Evolutionary conservation across 441 rosid species (phyloP).

Genomic region (Flueggea neowawraea): DNA sequence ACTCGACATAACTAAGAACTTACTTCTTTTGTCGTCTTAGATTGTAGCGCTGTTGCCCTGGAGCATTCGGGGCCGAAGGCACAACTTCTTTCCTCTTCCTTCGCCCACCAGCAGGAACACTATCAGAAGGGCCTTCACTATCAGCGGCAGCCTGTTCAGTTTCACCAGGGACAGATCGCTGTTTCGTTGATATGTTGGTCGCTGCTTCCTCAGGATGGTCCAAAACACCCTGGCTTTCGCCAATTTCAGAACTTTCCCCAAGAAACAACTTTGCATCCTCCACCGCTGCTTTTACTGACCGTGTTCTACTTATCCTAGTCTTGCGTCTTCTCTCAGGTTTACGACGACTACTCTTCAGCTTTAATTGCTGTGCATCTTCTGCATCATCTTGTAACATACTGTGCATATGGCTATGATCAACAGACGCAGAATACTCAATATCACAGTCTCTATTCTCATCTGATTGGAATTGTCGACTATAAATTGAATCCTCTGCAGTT

Average conservation of each 20-base stretch:
- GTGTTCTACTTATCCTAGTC: conserved; percentile 48
- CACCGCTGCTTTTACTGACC: conserved; percentile 47
- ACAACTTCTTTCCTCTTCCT: conserved; percentile 58
- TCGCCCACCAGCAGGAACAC: conserved; percentile 55
- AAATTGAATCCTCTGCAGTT: conserved; percentile 19
- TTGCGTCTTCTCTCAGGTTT: conserved; percentile 49
- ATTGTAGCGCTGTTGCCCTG: conserved; percentile 71
- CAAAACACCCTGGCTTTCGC: conserved; percentile 30
- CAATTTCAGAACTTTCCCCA: conserved; percentile 35
- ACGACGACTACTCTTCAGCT: conserved; percentile 30
- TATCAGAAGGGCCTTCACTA: conserved; percentile 65
- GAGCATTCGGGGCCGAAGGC: conserved; percentile 36
- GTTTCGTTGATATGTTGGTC: conserved; percentile 3
- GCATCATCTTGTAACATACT: conserved; percentile 42
- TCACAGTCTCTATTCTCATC: conserved; percentile 26
- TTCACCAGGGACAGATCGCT: conserved; percentile 43
- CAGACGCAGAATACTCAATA: conserved; percentile 39
- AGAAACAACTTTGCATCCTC: conserved; percentile 59
- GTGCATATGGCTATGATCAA: conserved; percentile 44
- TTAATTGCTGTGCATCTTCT: conserved; percentile 60
- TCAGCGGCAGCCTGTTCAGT: conserved; percentile 55
- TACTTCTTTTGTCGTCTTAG: conserved; percentile 75
- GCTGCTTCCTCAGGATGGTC: conserved; percentile 51
- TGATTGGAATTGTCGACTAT: conserved; percentile 29
- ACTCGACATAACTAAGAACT: conserved; percentile 16